Conservation (phyloP, 805 yeast species). For the Metschnikowia baotianmanensis region DNA sequence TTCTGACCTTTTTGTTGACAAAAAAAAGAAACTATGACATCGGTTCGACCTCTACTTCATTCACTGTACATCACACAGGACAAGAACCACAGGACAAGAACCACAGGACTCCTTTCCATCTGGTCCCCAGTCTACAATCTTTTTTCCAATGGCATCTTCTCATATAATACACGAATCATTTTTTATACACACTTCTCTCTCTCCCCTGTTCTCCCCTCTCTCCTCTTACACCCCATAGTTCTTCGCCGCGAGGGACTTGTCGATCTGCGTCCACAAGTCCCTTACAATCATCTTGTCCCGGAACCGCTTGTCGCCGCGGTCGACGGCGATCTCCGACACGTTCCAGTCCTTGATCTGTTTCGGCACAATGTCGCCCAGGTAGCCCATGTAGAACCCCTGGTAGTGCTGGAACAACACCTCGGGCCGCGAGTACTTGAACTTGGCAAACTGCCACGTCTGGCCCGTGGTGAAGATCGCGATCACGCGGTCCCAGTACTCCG, state of each 20-base stretch:
- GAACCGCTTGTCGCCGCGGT: slow-evolving; percentile 74
- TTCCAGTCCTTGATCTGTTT: slow-evolving; percentile 81
- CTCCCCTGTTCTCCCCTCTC: not conserved
- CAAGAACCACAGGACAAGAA: too few relatives aligned
- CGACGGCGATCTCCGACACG: slow-evolving; percentile 73
- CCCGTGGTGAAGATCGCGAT: slow-evolving; percentile 96
- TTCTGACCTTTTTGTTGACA: too few relatives aligned
- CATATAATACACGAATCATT: too few relatives aligned
- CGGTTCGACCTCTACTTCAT: too few relatives aligned
- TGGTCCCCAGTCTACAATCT: too few relatives aligned
- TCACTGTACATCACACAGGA: too few relatives aligned
- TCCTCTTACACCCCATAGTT: slow-evolving; percentile 45
- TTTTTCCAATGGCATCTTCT: not conserved
- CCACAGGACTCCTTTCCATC: too few relatives aligned
- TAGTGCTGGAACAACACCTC: slow-evolving; percentile 75
- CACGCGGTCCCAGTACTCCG: slow-evolving; percentile 97
- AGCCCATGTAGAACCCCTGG: slow-evolving; percentile 77
- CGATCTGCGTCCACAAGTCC: slow-evolving; percentile 81
- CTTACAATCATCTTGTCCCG: slow-evolving; percentile 86
- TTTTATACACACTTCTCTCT: not conserved
- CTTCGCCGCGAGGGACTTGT: slow-evolving; percentile 63
- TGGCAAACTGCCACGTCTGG: slow-evolving; percentile 93
- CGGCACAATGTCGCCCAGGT: slow-evolving; percentile 78
- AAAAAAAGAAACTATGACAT: too few relatives aligned
- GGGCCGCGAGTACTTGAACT: slow-evolving; percentile 82